phyloP scores from a whole-genome alignment of 805 yeast species.

The Barnettozyma sp. region DNA sequence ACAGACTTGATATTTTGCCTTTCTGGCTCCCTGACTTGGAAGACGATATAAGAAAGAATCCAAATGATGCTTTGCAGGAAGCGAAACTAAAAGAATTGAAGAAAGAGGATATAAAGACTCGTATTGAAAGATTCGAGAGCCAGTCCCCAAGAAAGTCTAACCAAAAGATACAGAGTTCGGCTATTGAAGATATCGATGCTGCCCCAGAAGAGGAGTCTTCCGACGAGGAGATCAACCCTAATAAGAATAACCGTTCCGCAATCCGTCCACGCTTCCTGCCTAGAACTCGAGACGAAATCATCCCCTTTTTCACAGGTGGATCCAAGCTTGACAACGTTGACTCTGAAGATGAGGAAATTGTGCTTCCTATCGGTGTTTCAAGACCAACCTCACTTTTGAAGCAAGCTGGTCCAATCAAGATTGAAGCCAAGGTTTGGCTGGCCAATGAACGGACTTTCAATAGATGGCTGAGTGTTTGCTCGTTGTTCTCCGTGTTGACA shows the following conservation, averaged over 20 bases:
- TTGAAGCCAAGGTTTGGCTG: slow-evolving; percentile 97
- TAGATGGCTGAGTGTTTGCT: slow-evolving; percentile 89
- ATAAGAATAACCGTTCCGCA: background rate
- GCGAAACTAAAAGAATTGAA: slow-evolving; percentile 47
- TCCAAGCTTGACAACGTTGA: slow-evolving; percentile 50
- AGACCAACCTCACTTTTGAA: slow-evolving; percentile 76
- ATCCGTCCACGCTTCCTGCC: slow-evolving; percentile 24
- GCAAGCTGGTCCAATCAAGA: slow-evolving; percentile 86
- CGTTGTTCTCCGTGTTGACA: slow-evolving; percentile 77
- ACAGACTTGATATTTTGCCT: slow-evolving; percentile 82
- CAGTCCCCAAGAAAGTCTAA: slow-evolving; percentile 5
- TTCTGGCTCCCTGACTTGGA: slow-evolving; percentile 94
- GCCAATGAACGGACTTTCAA: slow-evolving; percentile 97
- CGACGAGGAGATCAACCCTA: slow-evolving; percentile 28
- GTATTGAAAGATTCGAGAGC: slow-evolving; percentile 28
- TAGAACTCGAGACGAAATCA: slow-evolving; percentile 27
- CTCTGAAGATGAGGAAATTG: slow-evolving; percentile 83
- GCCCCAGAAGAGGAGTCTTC: slow-evolving; percentile 58
- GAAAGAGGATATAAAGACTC: slow-evolving; percentile 34
- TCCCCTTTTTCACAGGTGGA: slow-evolving; percentile 35
- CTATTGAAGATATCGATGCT: slow-evolving; percentile 35
- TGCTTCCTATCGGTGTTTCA: slow-evolving; percentile 81
- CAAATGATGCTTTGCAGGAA: slow-evolving; percentile 71
- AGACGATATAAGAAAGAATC: slow-evolving; percentile 65
- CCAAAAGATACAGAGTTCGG: slow-evolving; percentile 4